These are phyloP conservation scores for Syncephalastrum sp. DNA, from an alignment of 371 early-diverging fungal genomes.

Conservation along the genomic window DNA sequence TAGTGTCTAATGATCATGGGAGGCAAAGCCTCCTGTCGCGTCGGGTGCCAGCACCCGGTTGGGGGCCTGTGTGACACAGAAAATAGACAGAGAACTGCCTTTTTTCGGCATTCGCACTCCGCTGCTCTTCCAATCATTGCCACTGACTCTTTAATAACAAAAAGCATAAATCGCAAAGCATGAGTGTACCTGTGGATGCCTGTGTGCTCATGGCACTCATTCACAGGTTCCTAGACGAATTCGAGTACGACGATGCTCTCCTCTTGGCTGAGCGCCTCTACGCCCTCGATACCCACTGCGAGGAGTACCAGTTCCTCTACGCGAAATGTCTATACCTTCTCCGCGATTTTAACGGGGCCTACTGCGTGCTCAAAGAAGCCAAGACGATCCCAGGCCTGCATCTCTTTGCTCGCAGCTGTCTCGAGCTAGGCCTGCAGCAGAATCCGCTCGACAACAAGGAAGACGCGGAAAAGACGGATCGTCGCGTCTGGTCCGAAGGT, in stretches of 20 bases:
- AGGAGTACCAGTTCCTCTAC: conserved; percentile 39
- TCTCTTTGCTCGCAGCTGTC: conserved; percentile 46
- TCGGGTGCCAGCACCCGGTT: too few species aligned
- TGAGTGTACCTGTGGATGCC: conserved; percentile 25
- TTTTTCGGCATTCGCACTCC: too few species aligned
- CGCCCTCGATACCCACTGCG: conserved; percentile 38
- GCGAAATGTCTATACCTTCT: conserved; percentile 37
- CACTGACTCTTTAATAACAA: too few species aligned
- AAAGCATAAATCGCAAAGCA: too few species aligned
- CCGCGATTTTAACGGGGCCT: conserved; percentile 38
- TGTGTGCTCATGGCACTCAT: conserved; percentile 37
- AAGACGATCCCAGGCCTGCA: conserved; percentile 29
- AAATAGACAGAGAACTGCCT: too few species aligned
- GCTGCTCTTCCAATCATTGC: too few species aligned
- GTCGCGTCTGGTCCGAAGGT: conserved; percentile 45
- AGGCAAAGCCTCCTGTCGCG: too few species aligned
- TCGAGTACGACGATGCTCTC: conserved; percentile 40
- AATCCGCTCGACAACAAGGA: conserved; percentile 17
- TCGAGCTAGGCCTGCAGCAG: conserved; percentile 30
- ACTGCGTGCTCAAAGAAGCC: conserved; percentile 25
- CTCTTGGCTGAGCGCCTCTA: conserved; percentile 48
- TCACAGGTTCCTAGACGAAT: conserved; percentile 47
- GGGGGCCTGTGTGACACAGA: too few species aligned
- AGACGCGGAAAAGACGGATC: conserved; percentile 19
- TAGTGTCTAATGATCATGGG: too few species aligned